phyloP scores from a whole-genome alignment of 2,329 filamentous ascomycete species.

The Hypoxylon rubiginosum region DNA sequence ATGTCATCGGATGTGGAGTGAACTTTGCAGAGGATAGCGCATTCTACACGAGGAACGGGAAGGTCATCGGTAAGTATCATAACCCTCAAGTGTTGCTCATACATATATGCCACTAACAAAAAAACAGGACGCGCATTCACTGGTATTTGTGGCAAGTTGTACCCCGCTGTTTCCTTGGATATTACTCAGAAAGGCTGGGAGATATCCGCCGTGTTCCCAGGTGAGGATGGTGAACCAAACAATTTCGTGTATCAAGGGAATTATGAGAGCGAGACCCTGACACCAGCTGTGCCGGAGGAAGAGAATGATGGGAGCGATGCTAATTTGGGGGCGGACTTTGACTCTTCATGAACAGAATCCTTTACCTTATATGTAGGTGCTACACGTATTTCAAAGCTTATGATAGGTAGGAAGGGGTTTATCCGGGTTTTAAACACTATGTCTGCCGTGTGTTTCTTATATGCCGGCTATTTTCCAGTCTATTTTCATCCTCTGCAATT shows the following conservation, averaged over 20 bases:
- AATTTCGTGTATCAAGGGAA: too few relatives aligned
- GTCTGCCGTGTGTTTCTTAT: background rate
- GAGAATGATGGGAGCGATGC: too few relatives aligned
- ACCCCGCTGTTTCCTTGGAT: background rate
- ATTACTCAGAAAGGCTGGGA: background rate
- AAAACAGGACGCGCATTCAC: background rate
- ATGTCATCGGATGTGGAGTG: background rate
- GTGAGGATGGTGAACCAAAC: background rate
- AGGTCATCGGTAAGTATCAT: background rate
- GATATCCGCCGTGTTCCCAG: background rate
- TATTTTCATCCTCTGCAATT: conserved; percentile 12
- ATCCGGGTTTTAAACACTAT: conserved; percentile 5
- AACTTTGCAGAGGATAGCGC: background rate
- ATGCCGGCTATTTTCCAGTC: conserved; percentile 26
- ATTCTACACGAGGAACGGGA: background rate
- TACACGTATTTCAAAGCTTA: background rate
- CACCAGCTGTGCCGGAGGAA: too few relatives aligned
- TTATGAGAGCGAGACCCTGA: too few relatives aligned
- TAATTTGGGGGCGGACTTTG: too few relatives aligned
- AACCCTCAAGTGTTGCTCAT: too few relatives aligned
- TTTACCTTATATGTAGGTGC: too few relatives aligned
- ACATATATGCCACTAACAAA: background rate
- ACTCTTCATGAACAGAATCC: too few relatives aligned
- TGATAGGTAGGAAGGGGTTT: conserved; percentile 13
- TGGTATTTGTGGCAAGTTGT: background rate